Conservation (phyloP, 805 yeast species). For the Wickerhamomyces kurtzmanii region DNA sequence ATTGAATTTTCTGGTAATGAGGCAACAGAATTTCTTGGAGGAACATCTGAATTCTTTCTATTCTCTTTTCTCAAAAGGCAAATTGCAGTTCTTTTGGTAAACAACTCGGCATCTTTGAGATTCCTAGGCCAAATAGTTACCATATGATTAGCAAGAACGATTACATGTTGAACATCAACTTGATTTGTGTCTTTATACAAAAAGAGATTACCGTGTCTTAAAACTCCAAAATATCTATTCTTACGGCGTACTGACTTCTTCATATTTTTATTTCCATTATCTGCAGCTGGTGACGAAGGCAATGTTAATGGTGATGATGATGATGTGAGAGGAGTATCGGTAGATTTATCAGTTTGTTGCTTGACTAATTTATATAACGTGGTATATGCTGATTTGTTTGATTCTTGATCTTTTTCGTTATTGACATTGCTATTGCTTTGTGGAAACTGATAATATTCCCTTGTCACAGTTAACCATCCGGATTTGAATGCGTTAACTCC, state of each 20-base stretch:
- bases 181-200: slow-evolving; percentile 66
- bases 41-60: slow-evolving; percentile 13
- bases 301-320: slow-evolving; percentile 4
- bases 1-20: slow-evolving; percentile 5
- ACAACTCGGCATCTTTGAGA: slow-evolving; percentile 65
- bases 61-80: slow-evolving; percentile 49
- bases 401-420: slow-evolving; percentile 13
- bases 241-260: slow-evolving; percentile 33
- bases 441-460: slow-evolving; percentile 56
- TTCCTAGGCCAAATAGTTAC: slow-evolving; percentile 82
- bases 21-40: slow-evolving; percentile 24
- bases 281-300: slow-evolving; percentile 5
- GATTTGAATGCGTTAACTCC: slow-evolving; percentile 57
- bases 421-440: no score
- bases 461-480: slow-evolving; percentile 84
- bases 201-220: slow-evolving; percentile 83
- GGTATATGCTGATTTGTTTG: slow-evolving; percentile 45
- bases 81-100: slow-evolving; percentile 72
- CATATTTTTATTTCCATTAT: slow-evolving; percentile 23
- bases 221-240: slow-evolving; percentile 57
- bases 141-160: slow-evolving; percentile 61
- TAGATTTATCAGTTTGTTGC: slow-evolving; percentile 5
- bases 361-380: slow-evolving; percentile 50
- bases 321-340: slow-evolving; percentile 3
- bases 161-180: slow-evolving; percentile 64